These are phyloP conservation scores for Paramyrothecium roridum DNA, from an alignment of 2,329 filamentous ascomycete genomes.

Conservation along the genomic window DNA sequence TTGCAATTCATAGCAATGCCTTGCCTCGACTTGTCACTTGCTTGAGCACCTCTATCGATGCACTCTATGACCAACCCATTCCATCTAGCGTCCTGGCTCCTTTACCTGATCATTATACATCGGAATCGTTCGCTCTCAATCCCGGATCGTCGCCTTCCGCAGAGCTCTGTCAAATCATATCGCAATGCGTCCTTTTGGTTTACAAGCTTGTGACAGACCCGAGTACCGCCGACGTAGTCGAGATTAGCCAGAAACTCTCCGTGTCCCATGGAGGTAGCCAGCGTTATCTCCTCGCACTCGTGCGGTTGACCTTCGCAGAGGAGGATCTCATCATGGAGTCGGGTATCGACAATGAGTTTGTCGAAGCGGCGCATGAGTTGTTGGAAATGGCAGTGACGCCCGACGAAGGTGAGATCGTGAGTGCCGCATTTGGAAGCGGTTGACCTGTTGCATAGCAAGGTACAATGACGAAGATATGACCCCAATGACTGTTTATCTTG, in stretches of 20 bases:
- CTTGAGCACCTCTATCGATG: constrained; percentile 62
- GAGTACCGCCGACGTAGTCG: constrained; percentile 39
- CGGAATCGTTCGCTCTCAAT: background rate
- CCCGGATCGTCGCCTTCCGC: constrained; percentile 15
- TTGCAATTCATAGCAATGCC: constrained; percentile 66
- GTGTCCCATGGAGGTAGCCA: constrained; percentile 71
- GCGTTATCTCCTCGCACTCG: constrained; percentile 78
- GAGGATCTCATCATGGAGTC: constrained; percentile 76
- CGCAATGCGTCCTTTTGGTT: constrained; percentile 45
- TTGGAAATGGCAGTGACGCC: constrained; percentile 78
- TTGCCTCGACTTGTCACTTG: constrained; percentile 74
- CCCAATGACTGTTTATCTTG: too few relatives aligned
- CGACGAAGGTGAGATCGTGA: constrained; percentile 54
- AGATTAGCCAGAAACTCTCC: constrained; percentile 70
- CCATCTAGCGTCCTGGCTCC: constrained; percentile 34
- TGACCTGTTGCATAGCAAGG: background rate
- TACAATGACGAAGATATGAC: background rate
- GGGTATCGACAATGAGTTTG: constrained; percentile 73
- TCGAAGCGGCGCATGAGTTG: constrained; percentile 77
- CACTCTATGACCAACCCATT: constrained; percentile 61
- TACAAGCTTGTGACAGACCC: constrained; percentile 51
- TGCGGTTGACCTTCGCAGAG: constrained; percentile 77
- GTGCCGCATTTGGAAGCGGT: constrained; percentile 36
- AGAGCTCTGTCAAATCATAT: constrained; percentile 42
- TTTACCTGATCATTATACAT: constrained; percentile 6